These are phyloP conservation scores for Penicillium paradoxum DNA, from an alignment of 495 filamentous ascomycete genomes.

Conservation along the genomic window DNA sequence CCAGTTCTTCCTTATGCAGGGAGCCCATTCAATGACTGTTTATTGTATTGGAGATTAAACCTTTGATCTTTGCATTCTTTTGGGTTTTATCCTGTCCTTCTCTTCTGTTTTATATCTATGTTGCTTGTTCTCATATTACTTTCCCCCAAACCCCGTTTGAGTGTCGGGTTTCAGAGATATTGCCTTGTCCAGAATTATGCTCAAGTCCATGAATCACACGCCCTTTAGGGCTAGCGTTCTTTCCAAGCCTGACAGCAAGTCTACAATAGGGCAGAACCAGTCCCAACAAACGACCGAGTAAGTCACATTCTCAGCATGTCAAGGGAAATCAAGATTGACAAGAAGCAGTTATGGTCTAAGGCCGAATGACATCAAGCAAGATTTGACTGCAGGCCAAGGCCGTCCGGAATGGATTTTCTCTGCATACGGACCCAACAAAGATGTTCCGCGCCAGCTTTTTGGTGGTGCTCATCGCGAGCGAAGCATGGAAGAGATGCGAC, in stretches of 20 bases:
- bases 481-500: slow-evolving; percentile 75
- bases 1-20: background rate
- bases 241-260: background rate
- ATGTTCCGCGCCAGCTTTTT: slow-evolving; percentile 74
- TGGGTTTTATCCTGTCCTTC: background rate
- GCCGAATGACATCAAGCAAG: slow-evolving; percentile 51
- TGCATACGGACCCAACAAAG: slow-evolving; percentile 65
- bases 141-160: background rate
- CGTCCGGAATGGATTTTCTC: slow-evolving; percentile 81
- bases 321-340: slow-evolving; percentile 14
- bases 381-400: slow-evolving; percentile 56
- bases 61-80: background rate
- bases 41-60: background rate
- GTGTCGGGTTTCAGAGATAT: background rate
- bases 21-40: background rate
- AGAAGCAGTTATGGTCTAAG: slow-evolving; percentile 46
- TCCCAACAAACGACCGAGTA: slow-evolving; percentile 28
- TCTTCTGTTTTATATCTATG: background rate
- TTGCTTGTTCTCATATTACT: background rate
- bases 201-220: background rate
- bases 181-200: background rate
- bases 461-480: slow-evolving; percentile 73
- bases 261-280: slow-evolving; percentile 5
- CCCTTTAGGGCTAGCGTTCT: background rate
- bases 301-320: slow-evolving; percentile 7